Conservation (phyloP, 257 asterid genomes). For the Lantana camara region DNA sequence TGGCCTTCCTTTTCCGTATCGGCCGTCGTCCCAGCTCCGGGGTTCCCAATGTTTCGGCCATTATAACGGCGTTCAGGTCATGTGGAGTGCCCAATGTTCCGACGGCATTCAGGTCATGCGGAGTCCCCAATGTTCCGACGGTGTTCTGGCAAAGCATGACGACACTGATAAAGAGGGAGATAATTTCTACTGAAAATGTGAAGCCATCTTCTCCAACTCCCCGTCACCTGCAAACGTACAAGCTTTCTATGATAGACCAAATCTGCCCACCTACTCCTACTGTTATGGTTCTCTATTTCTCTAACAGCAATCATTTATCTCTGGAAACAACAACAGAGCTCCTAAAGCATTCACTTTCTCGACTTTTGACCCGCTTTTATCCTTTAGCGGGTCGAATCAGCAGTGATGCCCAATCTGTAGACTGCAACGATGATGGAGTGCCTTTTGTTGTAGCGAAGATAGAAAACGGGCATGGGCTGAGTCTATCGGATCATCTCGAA, state of each 20-base stretch:
- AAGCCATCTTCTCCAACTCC: slow-evolving; percentile 36
- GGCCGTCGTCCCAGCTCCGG: too few species aligned
- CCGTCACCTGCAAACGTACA: slow-evolving; percentile 27
- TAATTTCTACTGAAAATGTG: slow-evolving; percentile 23
- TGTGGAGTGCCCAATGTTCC: too few species aligned
- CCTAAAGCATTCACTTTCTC: slow-evolving; percentile 25
- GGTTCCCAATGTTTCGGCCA: too few species aligned
- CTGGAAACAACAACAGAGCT: neutral
- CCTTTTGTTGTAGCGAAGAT: slow-evolving; percentile 11
- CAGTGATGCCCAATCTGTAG: neutral
- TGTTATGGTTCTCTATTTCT: slow-evolving; percentile 24
- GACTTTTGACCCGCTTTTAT: slow-evolving; percentile 21
- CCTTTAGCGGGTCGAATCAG: slow-evolving; percentile 27
- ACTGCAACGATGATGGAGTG: slow-evolving; percentile 27
- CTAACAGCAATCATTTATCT: neutral
- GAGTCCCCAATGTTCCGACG: too few species aligned
- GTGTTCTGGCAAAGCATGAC: too few species aligned
- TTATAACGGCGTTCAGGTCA: too few species aligned
- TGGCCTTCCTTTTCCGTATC: too few species aligned
- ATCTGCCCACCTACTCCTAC: slow-evolving; percentile 2
- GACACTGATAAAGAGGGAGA: too few species aligned
- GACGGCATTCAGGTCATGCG: too few species aligned
- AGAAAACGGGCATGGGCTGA: neutral
- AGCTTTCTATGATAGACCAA: slow-evolving; percentile 34
- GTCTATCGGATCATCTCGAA: slow-evolving; percentile 4